Base-by-base conservation (phyloP, 2,329 filamentous ascomycete species). In the Trichophyton equinum region DNA sequence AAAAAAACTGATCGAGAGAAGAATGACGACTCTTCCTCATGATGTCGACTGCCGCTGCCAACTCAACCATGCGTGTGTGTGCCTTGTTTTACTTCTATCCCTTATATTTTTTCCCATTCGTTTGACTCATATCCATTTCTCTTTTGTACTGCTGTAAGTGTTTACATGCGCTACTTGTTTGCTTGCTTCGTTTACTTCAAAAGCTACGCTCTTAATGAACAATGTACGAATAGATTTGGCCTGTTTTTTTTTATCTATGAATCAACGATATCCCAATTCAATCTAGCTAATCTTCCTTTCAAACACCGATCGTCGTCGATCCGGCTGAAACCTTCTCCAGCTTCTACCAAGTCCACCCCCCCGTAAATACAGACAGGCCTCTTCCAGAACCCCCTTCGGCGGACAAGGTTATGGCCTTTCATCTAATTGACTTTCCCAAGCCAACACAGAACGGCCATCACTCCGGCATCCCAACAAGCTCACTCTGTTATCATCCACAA, bases 221-320 rank as follows among this genome's bases (percentile, higher is more conserved):
- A 55, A 55, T 55, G 51, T 55, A 55, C 51, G 51, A 55, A 55
- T 55, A 55, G 51, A 55, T 55, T 55, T 55, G 51, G 51, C 51
- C 27, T 33, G n/a, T 55, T 20, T 22, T 22, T n/a, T 22, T 55
- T 55, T 36, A 36, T 55, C 51, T 55, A 55, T 55, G 51, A 55
- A 55, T 55, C 51, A 36, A 55, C 30, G 51, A 55, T 36, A 55
- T 55, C 30, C 33, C 8, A 55, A 55, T 36, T 30, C 46, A 51
- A 36, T 18, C 25, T 11, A 4, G n/a, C 20, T 38, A 44, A 44
- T n/a, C 40, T 44, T 36, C 27, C 15, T 30, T 30, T 30, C 27
- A 30, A 30, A 7, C 27, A 30, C 27, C 6, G 27, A 22, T 22
- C 22, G 27, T 30, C 5, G 27, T 30, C 6, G 27, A 30, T 30